Evolutionary conservation across 495 filamentous ascomycete genomes (phyloP).

Genomic region (Aspergillus leporis): DNA sequence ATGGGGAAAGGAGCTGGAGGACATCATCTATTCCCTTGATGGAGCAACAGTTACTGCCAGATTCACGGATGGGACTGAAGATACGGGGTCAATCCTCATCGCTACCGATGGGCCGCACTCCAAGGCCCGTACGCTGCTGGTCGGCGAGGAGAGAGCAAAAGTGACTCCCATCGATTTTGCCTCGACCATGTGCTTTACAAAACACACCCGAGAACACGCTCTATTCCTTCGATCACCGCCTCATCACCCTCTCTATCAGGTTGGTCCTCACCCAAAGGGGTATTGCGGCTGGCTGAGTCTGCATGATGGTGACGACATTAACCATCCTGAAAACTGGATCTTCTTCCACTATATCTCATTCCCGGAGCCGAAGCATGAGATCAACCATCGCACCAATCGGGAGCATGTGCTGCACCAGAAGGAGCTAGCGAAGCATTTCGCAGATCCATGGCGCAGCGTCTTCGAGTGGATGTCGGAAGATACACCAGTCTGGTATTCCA

Average conservation of each 20-base stretch:
- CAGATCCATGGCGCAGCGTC: slow-evolving; percentile 23
- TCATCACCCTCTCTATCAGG: slow-evolving; percentile 28
- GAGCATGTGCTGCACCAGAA: slow-evolving; percentile 26
- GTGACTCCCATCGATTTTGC: slow-evolving; percentile 20
- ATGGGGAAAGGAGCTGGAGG: slow-evolving; percentile 9
- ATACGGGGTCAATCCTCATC: slow-evolving; percentile 31
- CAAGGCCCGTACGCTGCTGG: slow-evolving; percentile 35
- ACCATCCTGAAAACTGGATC: slow-evolving; percentile 45
- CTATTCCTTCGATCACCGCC: slow-evolving; percentile 24
- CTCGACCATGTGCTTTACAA: slow-evolving; percentile 35
- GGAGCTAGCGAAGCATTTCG: slow-evolving; percentile 15
- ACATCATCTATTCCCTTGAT: slow-evolving; percentile 14
- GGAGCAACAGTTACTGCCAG: slow-evolving; percentile 22
- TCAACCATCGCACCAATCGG: slow-evolving; percentile 20
- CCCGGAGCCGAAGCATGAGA: slow-evolving; percentile 31
- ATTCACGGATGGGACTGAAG: slow-evolving; percentile 22
- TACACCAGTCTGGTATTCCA: slow-evolving; percentile 30
- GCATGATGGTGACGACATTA: slow-evolving; percentile 38
- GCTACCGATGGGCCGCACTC: slow-evolving; percentile 52
- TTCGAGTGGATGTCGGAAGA: slow-evolving; percentile 24
- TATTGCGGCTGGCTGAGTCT: slow-evolving; percentile 27
- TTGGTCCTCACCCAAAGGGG: slow-evolving; percentile 19
- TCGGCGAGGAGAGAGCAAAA: slow-evolving; percentile 31
- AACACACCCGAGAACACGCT: slow-evolving; percentile 34
- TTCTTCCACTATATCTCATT: slow-evolving; percentile 41